A percentile compares a stretch with the other conserved stretches of the same genome.
These are phyloP conservation scores for Coemansia sp. DNA, from an alignment of 192 early-diverging fungal species.

Conservation along the genomic window DNA sequence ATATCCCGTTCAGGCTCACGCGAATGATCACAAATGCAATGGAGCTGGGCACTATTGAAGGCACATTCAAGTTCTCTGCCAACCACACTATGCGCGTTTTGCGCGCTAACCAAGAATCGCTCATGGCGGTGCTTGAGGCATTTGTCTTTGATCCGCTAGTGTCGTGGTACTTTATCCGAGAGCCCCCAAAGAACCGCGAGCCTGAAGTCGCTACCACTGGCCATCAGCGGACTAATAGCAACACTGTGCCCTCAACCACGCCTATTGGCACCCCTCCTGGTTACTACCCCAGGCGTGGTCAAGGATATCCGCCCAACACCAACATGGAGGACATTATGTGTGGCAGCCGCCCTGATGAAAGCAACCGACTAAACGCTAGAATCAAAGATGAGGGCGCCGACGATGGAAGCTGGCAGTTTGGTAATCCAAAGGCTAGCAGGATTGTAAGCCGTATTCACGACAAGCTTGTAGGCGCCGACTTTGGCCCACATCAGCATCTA, in stretches of 20 bases:
- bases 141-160: conserved; percentile 92
- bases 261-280: neutral
- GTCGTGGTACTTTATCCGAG: conserved; percentile 26
- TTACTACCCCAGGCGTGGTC: conserved; percentile 3
- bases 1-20: conserved; percentile 97
- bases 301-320: neutral
- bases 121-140: conserved; percentile 98
- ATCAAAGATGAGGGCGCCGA: conserved; percentile 26
- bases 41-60: conserved; percentile 96
- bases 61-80: conserved; percentile 92
- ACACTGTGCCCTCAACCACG: conserved; percentile 2
- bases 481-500: conserved; percentile 75
- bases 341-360: conserved; percentile 24
- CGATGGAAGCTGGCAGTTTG: conserved; percentile 37
- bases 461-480: conserved; percentile 95
- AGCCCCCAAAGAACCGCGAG: neutral
- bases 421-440: conserved; percentile 77
- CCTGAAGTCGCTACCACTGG: neutral
- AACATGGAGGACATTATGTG: conserved; percentile 13
- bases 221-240: neutral
- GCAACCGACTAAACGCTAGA: neutral
- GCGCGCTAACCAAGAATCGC: conserved; percentile 91
- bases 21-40: conserved; percentile 97
- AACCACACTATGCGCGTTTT: conserved; percentile 96
- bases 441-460: conserved; percentile 93